Base-by-base conservation (phyloP, 257 asterid species). In the Ilex asprella region DNA sequence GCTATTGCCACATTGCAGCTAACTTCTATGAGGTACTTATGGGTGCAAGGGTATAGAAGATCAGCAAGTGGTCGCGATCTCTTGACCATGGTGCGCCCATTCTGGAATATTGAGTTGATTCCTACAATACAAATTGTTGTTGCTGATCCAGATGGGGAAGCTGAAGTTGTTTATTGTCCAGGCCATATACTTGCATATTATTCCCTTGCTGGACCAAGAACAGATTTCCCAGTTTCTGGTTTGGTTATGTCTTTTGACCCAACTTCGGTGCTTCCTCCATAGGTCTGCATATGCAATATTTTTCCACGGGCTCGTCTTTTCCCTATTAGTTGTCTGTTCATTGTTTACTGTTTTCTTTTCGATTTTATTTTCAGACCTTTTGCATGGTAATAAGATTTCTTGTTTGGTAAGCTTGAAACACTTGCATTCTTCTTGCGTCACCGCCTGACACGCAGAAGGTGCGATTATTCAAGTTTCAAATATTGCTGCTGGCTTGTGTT, bases 121-220 rank as follows among this genome's bases (percentile, higher is more conserved):
- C 95, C 92, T 21, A 62, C 92, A 2, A 78, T 86, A 61, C 80
- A 58, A 10, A 84, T 76, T 16, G 2, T 7, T 5, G 67, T 65
- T 35, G 66, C 8, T 31, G 70, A 74, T 31, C 57, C 58, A 30
- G 58, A 74, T 56, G 83, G 63, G 2, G 69, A 47, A 39, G 32
- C 30, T 10, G 62, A 49, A 5, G 30, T 70, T 12, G 60, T 50
- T 8, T 91, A 84, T 60, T 86, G 83, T 70, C 95, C 90, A 0
- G 92, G 95, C 2, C 97, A 90, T 12, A 82, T 90, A 64, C 88
- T 90, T 51, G 96, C 95, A 1, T 90, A 90, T 62, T 87, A 85
- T 76, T 87, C 97, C 0, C 97, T 90, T 47, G 93, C 95, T 3
- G 97, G 97, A 9, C 88, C 67, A 59, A 82, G 97, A 78, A 83